Base-by-base conservation (phyloP, 768 basidiomycete species). In the Rhodocollybia butyracea region DNA sequence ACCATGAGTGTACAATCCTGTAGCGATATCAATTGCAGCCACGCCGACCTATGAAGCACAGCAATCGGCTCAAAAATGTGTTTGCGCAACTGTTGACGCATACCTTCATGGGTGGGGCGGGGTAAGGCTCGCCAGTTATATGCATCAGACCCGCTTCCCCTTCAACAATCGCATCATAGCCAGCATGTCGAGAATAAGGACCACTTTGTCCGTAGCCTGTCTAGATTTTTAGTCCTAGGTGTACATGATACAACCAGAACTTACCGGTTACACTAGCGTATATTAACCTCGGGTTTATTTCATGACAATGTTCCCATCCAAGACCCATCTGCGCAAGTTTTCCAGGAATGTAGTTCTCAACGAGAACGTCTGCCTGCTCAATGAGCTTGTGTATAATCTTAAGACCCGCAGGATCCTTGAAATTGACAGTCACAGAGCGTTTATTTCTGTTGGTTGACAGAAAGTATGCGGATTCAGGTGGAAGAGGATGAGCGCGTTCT, bases 81-180 rank as follows among this genome's bases (percentile, higher is more conserved):
- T 13, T 0, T 5, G 7, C 15, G 22, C 15, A 19, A 26, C 2
- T 32, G 31, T 17, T 34, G 17, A 15, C n/a, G n/a, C n/a, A n/a
- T n/a, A 50, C 48, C 12, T 50, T 50, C 5, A 50, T 34, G 24
- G 48, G 48, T 36, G 19, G 34, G n/a, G 32, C 48, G 5, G 48
- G 48, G 38, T 50, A 38, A 10, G 48, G 48, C 26, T 50, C 48
- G 36, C 75, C 85, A 58, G 40, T 91, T 88, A 94, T 94, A 68
- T 94, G 91, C 93, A 94, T 94, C 48, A 96, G 73, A 10, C 95
- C 96, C 31, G 94, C 93, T 69, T 96, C 94, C 2, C 85, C 94
- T 66, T 94, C 89, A 26, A 91, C 85, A 24, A 86, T 72, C 24
- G 93, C 94, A 67, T 94, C 93, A 68, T 95, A 96, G 13, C 94